These are phyloP conservation scores for Wickerhamiella azymoides DNA, from an alignment of 805 yeast species.

Conservation along the genomic window DNA sequence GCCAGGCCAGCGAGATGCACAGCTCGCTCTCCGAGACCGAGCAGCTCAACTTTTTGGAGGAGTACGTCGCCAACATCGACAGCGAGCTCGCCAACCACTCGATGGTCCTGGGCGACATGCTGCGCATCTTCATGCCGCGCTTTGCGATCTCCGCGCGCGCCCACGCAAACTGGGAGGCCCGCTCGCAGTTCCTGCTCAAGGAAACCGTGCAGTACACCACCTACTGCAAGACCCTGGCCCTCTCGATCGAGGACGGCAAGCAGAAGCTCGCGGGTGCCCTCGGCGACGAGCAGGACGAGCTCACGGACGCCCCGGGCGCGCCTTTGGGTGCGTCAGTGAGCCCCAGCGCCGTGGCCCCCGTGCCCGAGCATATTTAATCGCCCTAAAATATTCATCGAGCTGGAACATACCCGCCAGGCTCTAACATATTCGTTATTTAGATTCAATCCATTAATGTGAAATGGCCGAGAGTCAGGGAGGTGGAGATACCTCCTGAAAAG, in stretches of 20 bases:
- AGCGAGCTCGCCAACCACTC: slow-evolving; percentile 33
- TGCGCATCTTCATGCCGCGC: slow-evolving; percentile 24
- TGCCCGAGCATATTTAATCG: not conserved
- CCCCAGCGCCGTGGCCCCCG: not conserved
- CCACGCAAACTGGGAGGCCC: slow-evolving; percentile 24
- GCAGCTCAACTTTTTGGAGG: slow-evolving; percentile 30
- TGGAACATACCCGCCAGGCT: too few species aligned
- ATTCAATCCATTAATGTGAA: too few species aligned
- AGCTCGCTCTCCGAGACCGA: slow-evolving; percentile 22
- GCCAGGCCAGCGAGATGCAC: slow-evolving; percentile 22
- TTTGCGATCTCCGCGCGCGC: slow-evolving; percentile 20
- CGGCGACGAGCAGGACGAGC: not conserved
- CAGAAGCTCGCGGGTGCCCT: slow-evolving; percentile 8
- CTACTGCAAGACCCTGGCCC: slow-evolving; percentile 14
- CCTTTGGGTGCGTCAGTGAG: not conserved
- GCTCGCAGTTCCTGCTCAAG: slow-evolving; percentile 22
- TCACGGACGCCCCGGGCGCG: not conserved
- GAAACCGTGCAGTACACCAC: slow-evolving; percentile 21
- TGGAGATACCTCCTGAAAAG: too few species aligned
- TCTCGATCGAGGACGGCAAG: slow-evolving; percentile 12
- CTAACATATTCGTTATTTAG: too few species aligned
- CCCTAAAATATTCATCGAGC: too few species aligned
- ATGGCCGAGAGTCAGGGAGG: too few species aligned
- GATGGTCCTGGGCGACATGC: slow-evolving; percentile 27
- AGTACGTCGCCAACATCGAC: slow-evolving; percentile 30